Conservation (phyloP, 129 eudicot species). For the Saposhnikovia divaricata region DNA sequence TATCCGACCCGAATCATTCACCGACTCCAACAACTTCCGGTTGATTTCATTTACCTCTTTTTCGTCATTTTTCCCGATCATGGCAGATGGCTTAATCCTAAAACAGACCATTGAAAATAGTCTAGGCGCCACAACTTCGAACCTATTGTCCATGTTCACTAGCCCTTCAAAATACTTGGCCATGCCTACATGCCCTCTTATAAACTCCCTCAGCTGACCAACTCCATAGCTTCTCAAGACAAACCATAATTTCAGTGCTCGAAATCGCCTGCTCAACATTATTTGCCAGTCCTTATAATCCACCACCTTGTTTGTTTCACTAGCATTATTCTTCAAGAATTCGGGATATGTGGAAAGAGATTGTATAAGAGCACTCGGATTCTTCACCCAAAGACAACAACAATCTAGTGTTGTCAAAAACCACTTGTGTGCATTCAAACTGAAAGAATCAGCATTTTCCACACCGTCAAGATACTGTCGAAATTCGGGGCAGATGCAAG, state of each 20-base stretch:
- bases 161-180: conserved; percentile 22
- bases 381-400: conserved; percentile 22
- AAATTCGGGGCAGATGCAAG: conserved; percentile 1
- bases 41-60: conserved; percentile 9
- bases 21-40: not conserved
- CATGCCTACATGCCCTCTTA: conserved; percentile 23
- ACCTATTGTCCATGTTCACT: conserved; percentile 15
- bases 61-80: not conserved
- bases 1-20: conserved; percentile 10
- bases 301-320: conserved; percentile 16
- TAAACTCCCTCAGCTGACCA: conserved; percentile 8
- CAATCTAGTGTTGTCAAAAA: conserved; percentile 18
- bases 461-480: conserved; percentile 20
- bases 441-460: conserved; percentile 17
- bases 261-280: conserved; percentile 15
- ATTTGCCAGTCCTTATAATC: conserved; percentile 30
- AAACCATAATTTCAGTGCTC: conserved; percentile 22
- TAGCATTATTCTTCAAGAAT: conserved; percentile 11
- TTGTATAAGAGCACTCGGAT: conserved; percentile 9
- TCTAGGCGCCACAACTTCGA: conserved; percentile 30
- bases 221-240: conserved; percentile 24
- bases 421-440: conserved; percentile 27
- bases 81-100: conserved; percentile 1
- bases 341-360: conserved; percentile 18
- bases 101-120: conserved; percentile 33